Conservation (phyloP, 768 basidiomycete species). For the Daedaleopsis nitida region DNA sequence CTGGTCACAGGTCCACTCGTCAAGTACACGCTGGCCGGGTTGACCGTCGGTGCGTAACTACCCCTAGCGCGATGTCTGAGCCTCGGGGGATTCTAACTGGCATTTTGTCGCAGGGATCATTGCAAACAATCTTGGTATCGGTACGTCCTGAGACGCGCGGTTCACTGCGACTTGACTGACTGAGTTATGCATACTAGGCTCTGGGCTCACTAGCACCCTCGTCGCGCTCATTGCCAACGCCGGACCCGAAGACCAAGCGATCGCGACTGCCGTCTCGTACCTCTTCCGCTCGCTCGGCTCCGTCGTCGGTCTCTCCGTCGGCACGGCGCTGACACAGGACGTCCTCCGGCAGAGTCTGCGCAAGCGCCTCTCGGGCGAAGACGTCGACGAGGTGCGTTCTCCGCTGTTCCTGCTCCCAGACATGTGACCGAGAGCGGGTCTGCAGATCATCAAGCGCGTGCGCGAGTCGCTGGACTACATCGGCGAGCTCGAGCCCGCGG, state of each 20-base stretch:
- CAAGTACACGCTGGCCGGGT: slow-evolving; percentile 37
- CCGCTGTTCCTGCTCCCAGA: not conserved
- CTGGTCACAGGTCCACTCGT: slow-evolving; percentile 42
- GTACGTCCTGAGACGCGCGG: slow-evolving; percentile 7
- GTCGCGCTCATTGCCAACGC: slow-evolving; percentile 66
- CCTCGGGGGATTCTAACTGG: not conserved
- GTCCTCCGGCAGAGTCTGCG: slow-evolving; percentile 48
- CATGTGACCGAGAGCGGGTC: not conserved
- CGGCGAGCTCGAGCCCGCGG: slow-evolving; percentile 31
- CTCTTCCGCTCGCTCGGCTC: slow-evolving; percentile 67
- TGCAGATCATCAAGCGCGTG: slow-evolving; percentile 34
- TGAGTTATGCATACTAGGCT: slow-evolving; percentile 34
- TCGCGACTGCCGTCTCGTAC: slow-evolving; percentile 67
- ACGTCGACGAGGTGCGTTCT: slow-evolving; percentile 49
- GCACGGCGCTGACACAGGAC: slow-evolving; percentile 58
- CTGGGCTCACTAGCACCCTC: slow-evolving; percentile 56
- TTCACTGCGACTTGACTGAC: too few species aligned
- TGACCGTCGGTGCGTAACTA: slow-evolving; percentile 42
- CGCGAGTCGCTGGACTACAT: slow-evolving; percentile 37
- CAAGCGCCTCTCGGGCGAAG: slow-evolving; percentile 41
- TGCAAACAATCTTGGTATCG: slow-evolving; percentile 25
- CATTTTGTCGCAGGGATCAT: slow-evolving; percentile 18
- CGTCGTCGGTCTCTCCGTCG: slow-evolving; percentile 57
- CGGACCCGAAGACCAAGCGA: slow-evolving; percentile 60
- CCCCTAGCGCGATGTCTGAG: not conserved